A percentile compares a stretch with the other conserved stretches of the same genome.
phyloP scores from a whole-genome alignment of 352 stramenopile species.

The Aphanomyces euteiches region DNA sequence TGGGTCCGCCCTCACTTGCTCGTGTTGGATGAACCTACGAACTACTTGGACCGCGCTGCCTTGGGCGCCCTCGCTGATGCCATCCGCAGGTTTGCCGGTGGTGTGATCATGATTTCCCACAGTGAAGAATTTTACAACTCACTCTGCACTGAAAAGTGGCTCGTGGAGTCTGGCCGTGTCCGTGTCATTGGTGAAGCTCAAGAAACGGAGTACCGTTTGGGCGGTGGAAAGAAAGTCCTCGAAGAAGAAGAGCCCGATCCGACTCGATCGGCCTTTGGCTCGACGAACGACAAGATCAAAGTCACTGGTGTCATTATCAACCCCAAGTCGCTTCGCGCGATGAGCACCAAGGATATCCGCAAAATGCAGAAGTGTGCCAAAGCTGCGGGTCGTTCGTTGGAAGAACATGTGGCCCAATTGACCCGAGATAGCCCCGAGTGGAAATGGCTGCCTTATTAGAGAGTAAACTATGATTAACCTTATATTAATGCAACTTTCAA shows the following conservation, averaged over 20 bases:
- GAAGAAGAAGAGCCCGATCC: constrained; percentile 51
- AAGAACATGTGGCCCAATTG: constrained; percentile 55
- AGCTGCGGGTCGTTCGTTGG: constrained; percentile 52
- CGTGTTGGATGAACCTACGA: constrained; percentile 85
- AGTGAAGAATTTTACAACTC: constrained; percentile 81
- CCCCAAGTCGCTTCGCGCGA: constrained; percentile 62
- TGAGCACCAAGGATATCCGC: constrained; percentile 67
- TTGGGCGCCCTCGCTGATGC: constrained; percentile 57
- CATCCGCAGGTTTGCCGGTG: constrained; percentile 66
- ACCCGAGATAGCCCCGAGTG: constrained; percentile 60
- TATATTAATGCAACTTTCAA: too few species aligned
- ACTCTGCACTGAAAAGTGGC: constrained; percentile 71
- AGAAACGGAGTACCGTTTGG: constrained; percentile 65
- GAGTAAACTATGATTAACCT: too few species aligned
- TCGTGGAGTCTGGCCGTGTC: constrained; percentile 59
- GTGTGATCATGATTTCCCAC: constrained; percentile 80
- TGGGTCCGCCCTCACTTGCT: constrained; percentile 83
- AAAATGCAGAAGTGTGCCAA: constrained; percentile 63
- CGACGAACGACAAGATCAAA: constrained; percentile 52
- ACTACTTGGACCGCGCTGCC: constrained; percentile 76
- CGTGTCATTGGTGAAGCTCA: constrained; percentile 67
- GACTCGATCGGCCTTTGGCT: constrained; percentile 44
- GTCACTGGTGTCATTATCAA: constrained; percentile 63
- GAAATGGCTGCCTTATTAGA: constrained; percentile 53
- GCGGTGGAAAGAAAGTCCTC: constrained; percentile 58